phyloP scores from a whole-genome alignment of 2,329 filamentous ascomycete species.

The Colletotrichum echinochloae region DNA sequence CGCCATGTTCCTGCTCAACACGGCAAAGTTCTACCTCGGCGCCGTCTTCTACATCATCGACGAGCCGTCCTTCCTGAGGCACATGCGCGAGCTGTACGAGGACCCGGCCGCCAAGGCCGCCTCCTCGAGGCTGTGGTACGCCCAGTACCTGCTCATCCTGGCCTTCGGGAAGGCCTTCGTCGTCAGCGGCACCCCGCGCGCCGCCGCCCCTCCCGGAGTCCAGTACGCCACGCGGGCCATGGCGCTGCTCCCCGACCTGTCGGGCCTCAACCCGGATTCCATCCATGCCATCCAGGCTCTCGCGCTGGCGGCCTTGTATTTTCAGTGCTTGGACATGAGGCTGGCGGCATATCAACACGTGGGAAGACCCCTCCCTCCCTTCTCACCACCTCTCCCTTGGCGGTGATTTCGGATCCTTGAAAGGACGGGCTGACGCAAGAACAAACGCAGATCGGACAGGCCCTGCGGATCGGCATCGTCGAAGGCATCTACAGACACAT shows the following conservation, averaged over 20 bases:
- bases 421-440: conserved; percentile 7
- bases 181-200: conserved; percentile 43
- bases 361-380: conserved; percentile 41
- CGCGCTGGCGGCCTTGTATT: conserved; percentile 51
- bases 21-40: conserved; percentile 45
- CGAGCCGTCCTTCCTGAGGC: conserved; percentile 41
- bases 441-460: conserved; percentile 47
- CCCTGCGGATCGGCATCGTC: conserved; percentile 49
- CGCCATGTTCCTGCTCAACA: conserved; percentile 44
- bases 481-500: conserved; percentile 45
- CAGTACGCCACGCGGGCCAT: conserved; percentile 55
- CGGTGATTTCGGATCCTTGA: conserved; percentile 16
- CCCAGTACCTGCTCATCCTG: conserved; percentile 49
- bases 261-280: conserved; percentile 47
- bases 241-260: conserved; percentile 53
- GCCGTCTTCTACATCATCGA: conserved; percentile 44
- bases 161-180: conserved; percentile 50
- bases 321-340: conserved; percentile 56
- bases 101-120: conserved; percentile 42
- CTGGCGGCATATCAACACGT: conserved; percentile 54
- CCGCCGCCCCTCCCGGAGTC: conserved; percentile 50
- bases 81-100: conserved; percentile 44
- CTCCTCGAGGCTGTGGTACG: conserved; percentile 46
- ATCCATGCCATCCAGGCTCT: conserved; percentile 51
- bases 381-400: too few species aligned